Conservation (phyloP, 2,329 filamentous ascomycete species). For the Calonectria henricotiae region DNA sequence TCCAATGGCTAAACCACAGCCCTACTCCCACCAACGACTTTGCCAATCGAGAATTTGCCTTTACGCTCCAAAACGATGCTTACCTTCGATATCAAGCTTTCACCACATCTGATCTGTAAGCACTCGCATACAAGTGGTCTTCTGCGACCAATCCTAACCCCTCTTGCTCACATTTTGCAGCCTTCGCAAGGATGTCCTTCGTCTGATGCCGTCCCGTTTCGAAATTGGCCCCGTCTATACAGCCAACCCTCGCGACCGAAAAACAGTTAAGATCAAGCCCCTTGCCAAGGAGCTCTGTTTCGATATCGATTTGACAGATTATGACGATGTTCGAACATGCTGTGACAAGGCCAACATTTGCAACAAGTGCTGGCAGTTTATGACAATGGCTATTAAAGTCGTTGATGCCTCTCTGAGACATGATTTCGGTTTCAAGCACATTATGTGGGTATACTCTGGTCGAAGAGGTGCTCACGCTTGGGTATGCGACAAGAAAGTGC, state of each 20-base stretch:
- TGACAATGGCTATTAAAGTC: conserved; percentile 97
- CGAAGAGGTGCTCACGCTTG: conserved; percentile 97
- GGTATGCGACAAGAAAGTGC: conserved; percentile 93
- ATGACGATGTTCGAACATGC: conserved; percentile 96
- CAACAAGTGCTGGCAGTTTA: conserved; percentile 94
- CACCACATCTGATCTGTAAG: conserved; percentile 69
- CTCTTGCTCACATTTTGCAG: conserved; percentile 59
- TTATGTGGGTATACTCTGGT: conserved; percentile 98
- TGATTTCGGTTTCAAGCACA: conserved; percentile 97
- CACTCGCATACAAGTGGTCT: background rate
- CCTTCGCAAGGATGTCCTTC: conserved; percentile 91
- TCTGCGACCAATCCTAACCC: background rate
- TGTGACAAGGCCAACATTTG: conserved; percentile 96
- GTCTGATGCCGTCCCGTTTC: conserved; percentile 91
- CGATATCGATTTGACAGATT: conserved; percentile 99
- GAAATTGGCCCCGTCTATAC: conserved; percentile 99
- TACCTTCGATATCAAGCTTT: conserved; percentile 92
- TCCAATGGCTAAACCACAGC: conserved; percentile 98
- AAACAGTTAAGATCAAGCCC: conserved; percentile 88
- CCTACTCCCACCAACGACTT: conserved; percentile 90
- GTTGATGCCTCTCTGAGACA: conserved; percentile 89
- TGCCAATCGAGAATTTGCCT: conserved; percentile 93
- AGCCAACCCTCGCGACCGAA: conserved; percentile 93
- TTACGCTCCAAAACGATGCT: conserved; percentile 92
- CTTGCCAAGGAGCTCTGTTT: conserved; percentile 96